These are phyloP conservation scores for Candida railenensis DNA, from an alignment of 805 yeast genomes.

Conservation along the genomic window DNA sequence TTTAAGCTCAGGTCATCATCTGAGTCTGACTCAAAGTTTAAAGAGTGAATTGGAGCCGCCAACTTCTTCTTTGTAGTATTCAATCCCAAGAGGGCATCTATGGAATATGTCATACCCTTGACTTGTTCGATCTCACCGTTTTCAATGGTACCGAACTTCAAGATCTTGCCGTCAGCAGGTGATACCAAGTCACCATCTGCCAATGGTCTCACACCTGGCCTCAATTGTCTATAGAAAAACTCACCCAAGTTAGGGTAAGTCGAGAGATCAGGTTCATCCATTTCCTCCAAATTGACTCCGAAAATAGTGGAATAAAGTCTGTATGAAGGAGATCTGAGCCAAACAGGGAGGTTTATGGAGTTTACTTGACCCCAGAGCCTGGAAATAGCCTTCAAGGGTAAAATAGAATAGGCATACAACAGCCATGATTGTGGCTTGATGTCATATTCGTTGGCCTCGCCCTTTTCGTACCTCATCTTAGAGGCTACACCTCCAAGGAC, in stretches of 20 bases:
- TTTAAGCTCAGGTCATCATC: constrained; percentile 32
- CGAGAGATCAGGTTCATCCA: constrained; percentile 75
- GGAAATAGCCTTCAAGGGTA: constrained; percentile 88
- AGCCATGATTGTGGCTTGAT: constrained; percentile 82
- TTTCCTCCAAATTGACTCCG: constrained; percentile 88
- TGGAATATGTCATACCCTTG: constrained; percentile 90
- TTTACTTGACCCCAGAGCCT: constrained; percentile 95
- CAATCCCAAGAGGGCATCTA: constrained; percentile 83
- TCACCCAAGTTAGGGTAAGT: constrained; percentile 81
- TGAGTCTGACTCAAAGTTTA: constrained; percentile 35
- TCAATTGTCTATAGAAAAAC: constrained; percentile 82
- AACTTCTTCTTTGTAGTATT: constrained; percentile 37
- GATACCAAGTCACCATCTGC: constrained; percentile 67
- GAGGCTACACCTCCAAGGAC: constrained; percentile 56
- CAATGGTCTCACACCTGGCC: constrained; percentile 77
- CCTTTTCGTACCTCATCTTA: constrained; percentile 37
- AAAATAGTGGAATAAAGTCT: constrained; percentile 73
- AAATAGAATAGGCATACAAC: constrained; percentile 80
- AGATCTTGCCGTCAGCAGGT: constrained; percentile 91
- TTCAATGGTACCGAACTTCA: constrained; percentile 78
- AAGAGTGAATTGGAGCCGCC: constrained; percentile 56
- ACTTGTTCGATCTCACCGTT: constrained; percentile 94
- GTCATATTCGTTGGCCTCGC: constrained; percentile 33
- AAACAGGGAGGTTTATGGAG: constrained; percentile 76
- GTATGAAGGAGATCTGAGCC: constrained; percentile 84